A percentile compares a stretch with the other conserved stretches of the same genome.
These are phyloP conservation scores for Alternaria sp. DNA, from an alignment of 2,329 filamentous ascomycete genomes.

Conservation along the genomic window DNA sequence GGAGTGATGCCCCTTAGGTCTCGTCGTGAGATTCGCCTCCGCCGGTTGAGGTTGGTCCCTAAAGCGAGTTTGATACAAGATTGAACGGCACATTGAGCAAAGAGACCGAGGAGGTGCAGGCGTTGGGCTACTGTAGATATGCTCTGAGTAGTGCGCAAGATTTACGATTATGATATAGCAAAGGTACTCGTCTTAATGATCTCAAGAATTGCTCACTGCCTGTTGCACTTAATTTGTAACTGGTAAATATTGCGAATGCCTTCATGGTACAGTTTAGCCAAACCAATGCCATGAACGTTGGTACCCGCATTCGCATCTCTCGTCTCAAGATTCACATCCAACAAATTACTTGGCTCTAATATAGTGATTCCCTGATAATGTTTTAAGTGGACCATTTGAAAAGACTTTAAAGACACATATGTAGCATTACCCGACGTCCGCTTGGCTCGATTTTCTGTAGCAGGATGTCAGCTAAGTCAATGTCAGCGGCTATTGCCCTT, in stretches of 20 bases:
- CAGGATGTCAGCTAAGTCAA: constrained; percentile 48
- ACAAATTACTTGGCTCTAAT: neutral
- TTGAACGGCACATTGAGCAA: too few relatives aligned
- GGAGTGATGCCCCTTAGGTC: too few relatives aligned
- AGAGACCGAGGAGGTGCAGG: too few relatives aligned
- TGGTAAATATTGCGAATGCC: neutral
- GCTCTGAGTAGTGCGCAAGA: neutral
- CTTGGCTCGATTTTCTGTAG: constrained; percentile 47
- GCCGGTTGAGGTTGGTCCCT: too few relatives aligned
- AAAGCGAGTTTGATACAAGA: too few relatives aligned
- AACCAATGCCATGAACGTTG: neutral
- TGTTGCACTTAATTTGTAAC: neutral
- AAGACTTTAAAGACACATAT: too few relatives aligned
- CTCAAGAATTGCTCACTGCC: neutral
- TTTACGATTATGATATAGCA: neutral
- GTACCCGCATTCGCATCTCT: neutral
- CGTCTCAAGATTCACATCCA: neutral
- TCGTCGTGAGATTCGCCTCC: too few relatives aligned
- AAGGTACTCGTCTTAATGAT: neutral
- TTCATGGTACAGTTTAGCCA: neutral
- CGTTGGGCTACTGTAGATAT: neutral
- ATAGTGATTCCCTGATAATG: neutral
- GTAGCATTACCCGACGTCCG: constrained; percentile 16
- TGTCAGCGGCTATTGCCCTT: constrained; percentile 49
- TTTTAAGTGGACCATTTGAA: neutral